These are phyloP conservation scores for Tricholoma saponaceum DNA, from an alignment of 768 basidiomycete species.

Conservation along the genomic window DNA sequence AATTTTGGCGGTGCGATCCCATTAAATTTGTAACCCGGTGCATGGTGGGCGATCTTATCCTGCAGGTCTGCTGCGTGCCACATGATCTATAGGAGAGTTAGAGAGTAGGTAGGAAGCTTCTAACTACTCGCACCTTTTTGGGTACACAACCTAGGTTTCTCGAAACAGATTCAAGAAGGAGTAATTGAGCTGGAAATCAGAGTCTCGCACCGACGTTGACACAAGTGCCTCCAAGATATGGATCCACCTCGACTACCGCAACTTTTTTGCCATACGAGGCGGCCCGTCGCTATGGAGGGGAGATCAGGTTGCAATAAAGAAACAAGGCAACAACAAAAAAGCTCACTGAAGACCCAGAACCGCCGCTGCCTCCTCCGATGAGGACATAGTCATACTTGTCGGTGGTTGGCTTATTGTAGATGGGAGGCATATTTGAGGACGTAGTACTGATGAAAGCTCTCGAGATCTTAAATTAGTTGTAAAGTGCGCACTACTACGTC, in stretches of 20 bases:
- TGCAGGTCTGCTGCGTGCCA: slow-evolving; percentile 93
- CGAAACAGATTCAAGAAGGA: background rate
- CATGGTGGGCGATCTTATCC: slow-evolving; percentile 77
- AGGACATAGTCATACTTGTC: slow-evolving; percentile 82
- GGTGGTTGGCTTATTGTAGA: slow-evolving; percentile 52
- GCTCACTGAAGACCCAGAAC: slow-evolving; percentile 81
- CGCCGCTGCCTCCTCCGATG: slow-evolving; percentile 93
- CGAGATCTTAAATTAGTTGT: slow-evolving; percentile 32
- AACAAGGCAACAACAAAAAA: background rate
- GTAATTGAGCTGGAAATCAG: background rate
- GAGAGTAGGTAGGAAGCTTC: background rate
- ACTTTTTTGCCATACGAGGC: slow-evolving; percentile 91
- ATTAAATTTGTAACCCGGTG: slow-evolving; percentile 67
- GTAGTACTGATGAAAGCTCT: slow-evolving; percentile 38
- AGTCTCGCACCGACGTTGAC: slow-evolving; percentile 86
- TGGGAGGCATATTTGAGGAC: slow-evolving; percentile 62
- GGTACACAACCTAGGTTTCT: slow-evolving; percentile 79
- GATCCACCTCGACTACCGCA: slow-evolving; percentile 77
- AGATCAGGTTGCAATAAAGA: background rate
- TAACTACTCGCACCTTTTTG: slow-evolving; percentile 66
- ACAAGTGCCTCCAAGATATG: slow-evolving; percentile 87
- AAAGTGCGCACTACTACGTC: slow-evolving; percentile 13
- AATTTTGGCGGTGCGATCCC: slow-evolving; percentile 61
- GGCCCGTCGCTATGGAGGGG: slow-evolving; percentile 70
- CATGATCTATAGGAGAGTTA: slow-evolving; percentile 71